These are phyloP conservation scores for Albophoma yamanashiensis DNA, from an alignment of 2,329 filamentous ascomycete species.

Conservation along the genomic window DNA sequence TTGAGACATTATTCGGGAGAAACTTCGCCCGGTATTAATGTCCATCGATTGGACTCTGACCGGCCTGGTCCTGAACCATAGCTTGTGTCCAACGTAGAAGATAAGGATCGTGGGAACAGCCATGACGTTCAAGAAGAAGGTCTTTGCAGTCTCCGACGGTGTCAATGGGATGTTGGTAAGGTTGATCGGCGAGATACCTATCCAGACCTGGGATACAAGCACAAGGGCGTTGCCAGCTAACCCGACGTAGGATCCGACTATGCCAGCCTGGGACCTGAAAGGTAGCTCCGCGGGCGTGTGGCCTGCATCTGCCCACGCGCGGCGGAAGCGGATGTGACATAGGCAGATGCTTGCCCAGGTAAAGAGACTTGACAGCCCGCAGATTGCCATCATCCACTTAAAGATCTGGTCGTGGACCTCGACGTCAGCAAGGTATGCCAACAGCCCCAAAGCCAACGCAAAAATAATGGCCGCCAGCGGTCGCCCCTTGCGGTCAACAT, in stretches of 20 bases:
- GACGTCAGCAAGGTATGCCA: slow-evolving; percentile 64
- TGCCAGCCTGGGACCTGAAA: slow-evolving; percentile 69
- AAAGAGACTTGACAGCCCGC: slow-evolving; percentile 63
- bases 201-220: slow-evolving; percentile 79
- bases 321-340: slow-evolving; percentile 82
- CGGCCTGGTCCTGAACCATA: slow-evolving; percentile 59
- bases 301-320: slow-evolving; percentile 59
- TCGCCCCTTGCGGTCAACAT: slow-evolving; percentile 74
- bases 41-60: slow-evolving; percentile 70
- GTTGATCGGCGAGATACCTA: slow-evolving; percentile 64
- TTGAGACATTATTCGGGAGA: slow-evolving; percentile 71
- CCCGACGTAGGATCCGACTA: slow-evolving; percentile 71
- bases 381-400: slow-evolving; percentile 69
- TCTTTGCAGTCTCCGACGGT: slow-evolving; percentile 34
- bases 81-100: slow-evolving; percentile 67
- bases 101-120: slow-evolving; percentile 56
- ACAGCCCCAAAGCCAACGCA: slow-evolving; percentile 56
- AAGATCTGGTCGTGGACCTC: slow-evolving; percentile 52
- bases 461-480: slow-evolving; percentile 63
- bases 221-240: slow-evolving; percentile 66
- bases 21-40: slow-evolving; percentile 71
- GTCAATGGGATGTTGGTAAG: background rate
- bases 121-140: slow-evolving; percentile 66
- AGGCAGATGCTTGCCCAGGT: slow-evolving; percentile 80
- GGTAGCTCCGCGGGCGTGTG: slow-evolving; percentile 65